Conservation (phyloP, 768 basidiomycete species). For the Amanita pseudoporphyria region DNA sequence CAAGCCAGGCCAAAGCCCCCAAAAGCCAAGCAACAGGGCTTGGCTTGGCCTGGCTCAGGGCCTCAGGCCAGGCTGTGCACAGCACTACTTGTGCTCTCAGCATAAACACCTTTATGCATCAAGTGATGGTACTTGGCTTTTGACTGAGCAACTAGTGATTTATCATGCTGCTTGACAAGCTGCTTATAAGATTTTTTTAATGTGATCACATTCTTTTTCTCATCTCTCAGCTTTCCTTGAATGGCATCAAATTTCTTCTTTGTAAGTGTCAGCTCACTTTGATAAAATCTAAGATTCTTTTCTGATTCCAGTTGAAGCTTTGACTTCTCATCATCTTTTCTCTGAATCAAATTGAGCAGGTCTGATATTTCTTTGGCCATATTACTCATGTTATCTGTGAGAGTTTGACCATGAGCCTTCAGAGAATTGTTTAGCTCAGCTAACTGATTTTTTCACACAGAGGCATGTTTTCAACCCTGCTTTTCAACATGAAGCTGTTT, state of each 20-base stretch:
- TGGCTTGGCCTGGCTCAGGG: too few relatives aligned
- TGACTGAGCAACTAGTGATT: not conserved
- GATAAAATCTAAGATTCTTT: not conserved
- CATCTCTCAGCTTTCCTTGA: not conserved
- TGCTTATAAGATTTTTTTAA: not conserved
- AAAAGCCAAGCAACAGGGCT: too few relatives aligned
- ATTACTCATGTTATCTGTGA: not conserved
- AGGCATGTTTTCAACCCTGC: not conserved
- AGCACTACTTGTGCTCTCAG: conserved; percentile 4
- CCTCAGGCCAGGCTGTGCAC: too few relatives aligned
- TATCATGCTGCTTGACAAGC: not conserved
- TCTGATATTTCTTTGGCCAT: not conserved
- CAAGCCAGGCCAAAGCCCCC: too few relatives aligned
- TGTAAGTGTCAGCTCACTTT: not conserved
- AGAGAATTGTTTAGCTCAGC: not conserved
- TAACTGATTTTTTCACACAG: not conserved
- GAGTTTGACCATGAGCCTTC: not conserved
- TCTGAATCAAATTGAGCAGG: not conserved
- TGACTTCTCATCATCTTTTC: not conserved
- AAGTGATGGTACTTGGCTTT: conserved; percentile 1
- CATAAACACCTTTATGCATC: conserved; percentile 7
- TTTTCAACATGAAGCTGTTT: conserved; percentile 1
- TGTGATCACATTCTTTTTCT: not conserved
- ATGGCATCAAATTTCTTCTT: not conserved
- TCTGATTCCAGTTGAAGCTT: conserved; percentile 1